Evolutionary conservation across 306 rosid species (phyloP).

Genomic region (Ochetophila trinervis): DNA sequence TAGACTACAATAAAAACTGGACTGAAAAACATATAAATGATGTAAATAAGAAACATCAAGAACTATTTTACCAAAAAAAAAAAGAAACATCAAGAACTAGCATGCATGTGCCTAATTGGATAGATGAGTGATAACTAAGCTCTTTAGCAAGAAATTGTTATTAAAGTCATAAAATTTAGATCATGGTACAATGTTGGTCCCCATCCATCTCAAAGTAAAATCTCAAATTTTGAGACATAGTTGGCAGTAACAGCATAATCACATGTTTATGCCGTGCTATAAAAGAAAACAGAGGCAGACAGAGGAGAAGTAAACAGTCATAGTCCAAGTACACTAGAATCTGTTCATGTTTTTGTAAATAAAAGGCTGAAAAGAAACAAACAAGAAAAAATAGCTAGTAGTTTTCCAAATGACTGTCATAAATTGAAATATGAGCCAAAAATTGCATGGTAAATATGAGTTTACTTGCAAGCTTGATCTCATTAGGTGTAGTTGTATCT

Average conservation of each 20-base stretch:
- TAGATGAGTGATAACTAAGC: neutral
- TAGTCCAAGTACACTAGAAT: no score
- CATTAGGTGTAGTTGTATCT: constrained; percentile 62
- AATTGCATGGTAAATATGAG: constrained; percentile 7
- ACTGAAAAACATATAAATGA: neutral
- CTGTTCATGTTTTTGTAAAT: no score
- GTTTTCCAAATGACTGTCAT: neutral
- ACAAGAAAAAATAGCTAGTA: neutral
- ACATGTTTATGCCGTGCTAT: no score
- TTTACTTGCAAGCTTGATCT: constrained; percentile 87
- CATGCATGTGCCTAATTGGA: neutral
- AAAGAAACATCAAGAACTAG: neutral
- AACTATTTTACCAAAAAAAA: no score
- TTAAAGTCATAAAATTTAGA: neutral
- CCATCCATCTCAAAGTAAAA: neutral
- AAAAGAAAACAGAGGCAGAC: neutral
- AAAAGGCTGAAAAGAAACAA: no score
- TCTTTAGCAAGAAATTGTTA: neutral
- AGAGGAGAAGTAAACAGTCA: no score
- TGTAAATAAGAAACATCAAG: neutral
- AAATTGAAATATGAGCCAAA: neutral
- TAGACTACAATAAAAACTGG: neutral
- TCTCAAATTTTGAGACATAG: no score
- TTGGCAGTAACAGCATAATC: neutral
- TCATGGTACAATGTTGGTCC: neutral